Percentiles rank a stretch among this genome's conserved stretches.
phyloP scores from a whole-genome alignment of 2,329 filamentous ascomycete genomes.

The Stagonosporopsis cucurbitacearum region DNA sequence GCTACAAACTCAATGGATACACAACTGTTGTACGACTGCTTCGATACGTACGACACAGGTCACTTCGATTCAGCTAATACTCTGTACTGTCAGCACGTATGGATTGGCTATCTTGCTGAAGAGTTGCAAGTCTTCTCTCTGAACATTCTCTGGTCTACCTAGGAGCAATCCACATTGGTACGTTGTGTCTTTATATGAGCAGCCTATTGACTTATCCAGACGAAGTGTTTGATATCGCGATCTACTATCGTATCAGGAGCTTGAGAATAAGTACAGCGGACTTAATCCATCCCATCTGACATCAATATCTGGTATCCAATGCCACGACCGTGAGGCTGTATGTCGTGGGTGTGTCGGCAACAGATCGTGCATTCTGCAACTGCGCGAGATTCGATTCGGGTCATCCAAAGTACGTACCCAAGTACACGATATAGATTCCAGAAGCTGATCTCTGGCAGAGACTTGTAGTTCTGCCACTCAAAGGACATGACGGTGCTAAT shows the following conservation, averaged over 20 bases:
- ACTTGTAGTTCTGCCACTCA: conserved; percentile 27
- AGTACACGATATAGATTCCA: background rate
- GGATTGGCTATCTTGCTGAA: conserved; percentile 31
- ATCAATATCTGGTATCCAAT: background rate
- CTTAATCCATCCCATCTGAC: background rate
- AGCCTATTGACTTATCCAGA: background rate
- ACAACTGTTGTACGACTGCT: conserved; percentile 12
- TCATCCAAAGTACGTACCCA: background rate
- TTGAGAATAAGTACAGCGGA: conserved; percentile 1
- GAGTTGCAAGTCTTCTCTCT: background rate
- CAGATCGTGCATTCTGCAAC: conserved; percentile 17
- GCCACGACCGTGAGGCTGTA: conserved; percentile 20
- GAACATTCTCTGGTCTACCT: no score
- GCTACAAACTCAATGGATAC: background rate
- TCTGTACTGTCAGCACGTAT: conserved; percentile 26
- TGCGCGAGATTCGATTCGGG: conserved; percentile 23
- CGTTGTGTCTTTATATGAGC: no score
- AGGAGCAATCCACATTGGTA: background rate
- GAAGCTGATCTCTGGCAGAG: conserved; percentile 20
- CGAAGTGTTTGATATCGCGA: background rate
- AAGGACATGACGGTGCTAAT: conserved; percentile 16
- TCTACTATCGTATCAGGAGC: conserved; percentile 1
- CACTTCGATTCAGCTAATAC: conserved; percentile 23
- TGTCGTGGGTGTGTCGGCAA: conserved; percentile 28
- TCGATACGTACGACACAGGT: conserved; percentile 18